Evolutionary conservation across 2,329 filamentous ascomycete species (phyloP).

Genomic region (Dryadomyces quercus-mongolicae): DNA sequence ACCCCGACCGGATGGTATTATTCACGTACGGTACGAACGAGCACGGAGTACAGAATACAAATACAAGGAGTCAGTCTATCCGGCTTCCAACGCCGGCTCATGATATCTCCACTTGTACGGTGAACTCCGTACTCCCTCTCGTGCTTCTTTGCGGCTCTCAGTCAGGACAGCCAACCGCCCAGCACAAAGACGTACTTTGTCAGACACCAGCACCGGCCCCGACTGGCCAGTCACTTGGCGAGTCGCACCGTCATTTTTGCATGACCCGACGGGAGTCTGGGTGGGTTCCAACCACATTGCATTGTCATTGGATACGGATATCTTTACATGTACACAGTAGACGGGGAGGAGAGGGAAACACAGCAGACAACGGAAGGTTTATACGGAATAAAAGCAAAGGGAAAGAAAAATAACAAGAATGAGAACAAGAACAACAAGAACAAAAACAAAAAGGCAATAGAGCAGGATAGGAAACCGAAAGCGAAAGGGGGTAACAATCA

Average conservation of each 20-base stretch:
- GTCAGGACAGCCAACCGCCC: too few species aligned
- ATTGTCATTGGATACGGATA: neutral
- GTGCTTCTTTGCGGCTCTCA: too few species aligned
- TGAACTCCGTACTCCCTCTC: too few species aligned
- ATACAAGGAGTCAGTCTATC: too few species aligned
- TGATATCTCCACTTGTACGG: too few species aligned
- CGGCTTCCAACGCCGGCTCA: too few species aligned
- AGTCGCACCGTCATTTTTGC: neutral
- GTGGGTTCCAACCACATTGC: too few species aligned
- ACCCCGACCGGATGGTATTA: too few species aligned
- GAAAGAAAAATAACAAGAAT: neutral
- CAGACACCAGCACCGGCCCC: neutral
- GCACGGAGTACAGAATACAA: too few species aligned
- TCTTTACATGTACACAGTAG: neutral
- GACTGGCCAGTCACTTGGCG: neutral
- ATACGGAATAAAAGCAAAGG: neutral
- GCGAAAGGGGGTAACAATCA: neutral
- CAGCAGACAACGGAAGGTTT: neutral
- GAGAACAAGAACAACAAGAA: neutral
- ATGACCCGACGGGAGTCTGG: neutral
- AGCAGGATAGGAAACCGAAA: neutral
- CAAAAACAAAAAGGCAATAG: neutral
- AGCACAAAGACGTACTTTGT: neutral
- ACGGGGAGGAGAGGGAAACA: neutral
- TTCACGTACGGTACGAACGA: too few species aligned